Evolutionary conservation across 1,284 basidiomycete genomes (phyloP).

Genomic region (Puccinia coronata): DNA sequence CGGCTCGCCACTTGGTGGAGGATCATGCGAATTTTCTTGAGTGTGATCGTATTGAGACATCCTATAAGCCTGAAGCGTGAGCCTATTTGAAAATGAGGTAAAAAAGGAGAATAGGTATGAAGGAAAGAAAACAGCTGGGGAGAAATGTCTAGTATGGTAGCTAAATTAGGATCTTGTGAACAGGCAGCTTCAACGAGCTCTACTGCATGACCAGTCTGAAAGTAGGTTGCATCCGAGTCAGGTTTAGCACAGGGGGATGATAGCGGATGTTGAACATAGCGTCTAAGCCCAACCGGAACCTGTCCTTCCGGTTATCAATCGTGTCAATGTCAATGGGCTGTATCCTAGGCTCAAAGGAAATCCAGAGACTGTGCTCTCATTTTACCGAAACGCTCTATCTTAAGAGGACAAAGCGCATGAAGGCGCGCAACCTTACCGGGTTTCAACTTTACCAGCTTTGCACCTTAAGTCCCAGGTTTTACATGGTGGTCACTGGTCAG

Average conservation of each 20-base stretch:
- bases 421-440: not conserved
- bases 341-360: not conserved
- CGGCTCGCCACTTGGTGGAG: not conserved
- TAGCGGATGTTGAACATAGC: not conserved
- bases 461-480: not conserved
- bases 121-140: not conserved
- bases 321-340: not conserved
- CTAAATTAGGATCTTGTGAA: not conserved
- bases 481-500: not conserved
- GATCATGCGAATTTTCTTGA: conserved; percentile 20
- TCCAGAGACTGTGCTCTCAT: conserved; percentile 12
- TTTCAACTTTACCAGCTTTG: not conserved
- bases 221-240: not conserved
- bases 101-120: not conserved
- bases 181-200: not conserved
- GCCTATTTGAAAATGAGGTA: not conserved
- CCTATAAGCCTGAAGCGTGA: not conserved
- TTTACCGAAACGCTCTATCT: not conserved
- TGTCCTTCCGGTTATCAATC: not conserved
- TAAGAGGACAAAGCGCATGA: conserved; percentile 9
- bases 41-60: conserved; percentile 8
- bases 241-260: not conserved
- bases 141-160: not conserved
- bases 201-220: not conserved
- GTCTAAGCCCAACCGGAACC: not conserved